Evolutionary conservation across 1,284 basidiomycete genomes (phyloP).

Genomic region (Naganishia sp.): DNA sequence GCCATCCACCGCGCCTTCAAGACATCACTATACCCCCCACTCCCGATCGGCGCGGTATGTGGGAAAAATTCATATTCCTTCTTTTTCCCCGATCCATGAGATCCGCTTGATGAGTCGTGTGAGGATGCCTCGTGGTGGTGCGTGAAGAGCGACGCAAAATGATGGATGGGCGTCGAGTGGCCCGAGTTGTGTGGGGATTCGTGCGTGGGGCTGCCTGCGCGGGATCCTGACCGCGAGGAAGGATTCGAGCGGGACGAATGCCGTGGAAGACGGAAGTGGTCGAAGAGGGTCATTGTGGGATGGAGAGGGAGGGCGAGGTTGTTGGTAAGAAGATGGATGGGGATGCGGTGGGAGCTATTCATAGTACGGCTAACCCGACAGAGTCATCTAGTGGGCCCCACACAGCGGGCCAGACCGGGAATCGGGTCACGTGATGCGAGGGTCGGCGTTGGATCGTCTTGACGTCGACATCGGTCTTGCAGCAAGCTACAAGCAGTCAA

Average conservation of each 20-base stretch:
- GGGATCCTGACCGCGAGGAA: background rate
- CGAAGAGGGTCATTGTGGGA: constrained; percentile 17
- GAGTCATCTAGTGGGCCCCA: too few species aligned
- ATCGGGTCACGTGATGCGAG: too few species aligned
- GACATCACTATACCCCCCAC: constrained; percentile 32
- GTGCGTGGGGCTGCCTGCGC: background rate
- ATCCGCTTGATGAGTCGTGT: background rate
- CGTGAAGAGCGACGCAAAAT: constrained; percentile 16
- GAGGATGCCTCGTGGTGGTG: background rate
- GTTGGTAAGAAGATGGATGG: background rate
- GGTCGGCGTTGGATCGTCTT: too few species aligned
- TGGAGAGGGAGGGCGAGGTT: background rate
- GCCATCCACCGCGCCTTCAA: constrained; percentile 28
- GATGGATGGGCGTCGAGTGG: background rate
- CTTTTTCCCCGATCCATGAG: constrained; percentile 24
- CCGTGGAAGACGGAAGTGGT: constrained; percentile 19
- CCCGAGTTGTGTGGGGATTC: background rate
- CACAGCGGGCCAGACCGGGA: too few species aligned
- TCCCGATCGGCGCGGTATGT: constrained; percentile 25
- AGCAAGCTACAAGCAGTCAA: too few species aligned
- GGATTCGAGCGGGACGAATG: constrained; percentile 16
- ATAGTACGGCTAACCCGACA: background rate
- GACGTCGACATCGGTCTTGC: too few species aligned
- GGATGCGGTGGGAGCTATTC: background rate
- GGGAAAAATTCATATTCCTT: constrained; percentile 32